Conservation (phyloP, 495 filamentous ascomycete species). For the Usnea hakonensis region DNA sequence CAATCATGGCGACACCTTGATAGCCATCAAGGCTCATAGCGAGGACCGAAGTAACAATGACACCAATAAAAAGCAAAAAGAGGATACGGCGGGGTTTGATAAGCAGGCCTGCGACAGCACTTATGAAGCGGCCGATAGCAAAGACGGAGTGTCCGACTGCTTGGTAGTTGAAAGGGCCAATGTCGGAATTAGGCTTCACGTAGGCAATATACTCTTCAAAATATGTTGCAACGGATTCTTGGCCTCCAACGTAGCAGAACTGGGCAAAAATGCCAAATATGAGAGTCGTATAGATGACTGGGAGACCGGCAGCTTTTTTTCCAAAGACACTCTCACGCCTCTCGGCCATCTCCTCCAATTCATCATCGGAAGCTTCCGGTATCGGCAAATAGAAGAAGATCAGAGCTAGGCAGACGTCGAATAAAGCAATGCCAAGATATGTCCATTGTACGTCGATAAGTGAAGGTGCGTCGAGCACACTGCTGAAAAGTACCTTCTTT, state of each 20-base stretch:
- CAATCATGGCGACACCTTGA: constrained; percentile 41
- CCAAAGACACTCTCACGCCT: constrained; percentile 45
- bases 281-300: constrained; percentile 51
- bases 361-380: constrained; percentile 59
- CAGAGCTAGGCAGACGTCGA: constrained; percentile 55
- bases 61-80: constrained; percentile 45
- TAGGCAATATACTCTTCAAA: constrained; percentile 37
- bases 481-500: constrained; percentile 52
- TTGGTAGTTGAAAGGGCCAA: constrained; percentile 38
- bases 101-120: constrained; percentile 46
- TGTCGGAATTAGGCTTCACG: constrained; percentile 27
- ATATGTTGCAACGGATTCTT: constrained; percentile 49
- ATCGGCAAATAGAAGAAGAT: constrained; percentile 58
- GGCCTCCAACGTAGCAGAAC: constrained; percentile 59
- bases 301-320: constrained; percentile 37
- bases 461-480: constrained; percentile 42
- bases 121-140: constrained; percentile 54
- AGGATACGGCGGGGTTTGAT: constrained; percentile 59
- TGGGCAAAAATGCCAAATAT: constrained; percentile 49
- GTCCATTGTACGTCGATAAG: constrained; percentile 65
- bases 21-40: constrained; percentile 46
- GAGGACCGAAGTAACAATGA: constrained; percentile 47
- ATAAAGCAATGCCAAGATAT: constrained; percentile 60
- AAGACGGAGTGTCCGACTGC: constrained; percentile 54
- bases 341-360: constrained; percentile 49